Evolutionary conservation across 495 filamentous ascomycete species (phyloP).

Genomic region (Aspergillus mulundensis): DNA sequence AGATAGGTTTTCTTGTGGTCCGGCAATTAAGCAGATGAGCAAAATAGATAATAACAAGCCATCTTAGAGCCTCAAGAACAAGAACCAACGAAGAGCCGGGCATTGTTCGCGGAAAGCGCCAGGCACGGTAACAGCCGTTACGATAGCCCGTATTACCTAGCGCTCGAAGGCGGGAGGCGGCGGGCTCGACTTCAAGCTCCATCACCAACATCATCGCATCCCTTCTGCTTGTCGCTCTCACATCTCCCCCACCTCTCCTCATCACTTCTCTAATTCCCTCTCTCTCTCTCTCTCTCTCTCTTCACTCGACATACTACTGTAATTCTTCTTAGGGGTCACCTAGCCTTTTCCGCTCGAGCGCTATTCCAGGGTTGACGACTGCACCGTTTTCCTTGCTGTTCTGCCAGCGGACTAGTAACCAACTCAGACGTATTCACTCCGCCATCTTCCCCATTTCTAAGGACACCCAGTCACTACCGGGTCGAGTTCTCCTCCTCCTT

Average conservation of each 20-base stretch:
- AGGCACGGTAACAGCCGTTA: not conserved
- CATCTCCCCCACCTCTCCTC: constrained; percentile 16
- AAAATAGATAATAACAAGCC: no score
- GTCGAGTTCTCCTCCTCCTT: constrained; percentile 12
- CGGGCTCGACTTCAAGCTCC: not conserved
- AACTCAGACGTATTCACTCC: constrained; percentile 16
- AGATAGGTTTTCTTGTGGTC: no score
- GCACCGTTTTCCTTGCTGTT: constrained; percentile 42
- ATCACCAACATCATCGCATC: constrained; percentile 15
- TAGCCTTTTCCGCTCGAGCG: constrained; percentile 16
- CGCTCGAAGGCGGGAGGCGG: not conserved
- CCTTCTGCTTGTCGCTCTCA: constrained; percentile 19
- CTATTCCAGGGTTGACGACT: constrained; percentile 38
- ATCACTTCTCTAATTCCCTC: not conserved
- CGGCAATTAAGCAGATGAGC: no score
- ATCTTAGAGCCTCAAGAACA: no score
- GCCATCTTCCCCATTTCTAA: constrained; percentile 17
- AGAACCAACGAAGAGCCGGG: no score
- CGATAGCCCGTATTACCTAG: not conserved
- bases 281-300: not conserved
- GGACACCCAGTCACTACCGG: constrained; percentile 5
- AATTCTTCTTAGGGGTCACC: constrained; percentile 7
- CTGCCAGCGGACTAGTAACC: constrained; percentile 22
- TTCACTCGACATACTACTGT: not conserved
- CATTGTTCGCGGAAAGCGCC: not conserved